Evolutionary conservation across 129 eudicot species (phyloP).

Genomic region (Pittosporum tobira): DNA sequence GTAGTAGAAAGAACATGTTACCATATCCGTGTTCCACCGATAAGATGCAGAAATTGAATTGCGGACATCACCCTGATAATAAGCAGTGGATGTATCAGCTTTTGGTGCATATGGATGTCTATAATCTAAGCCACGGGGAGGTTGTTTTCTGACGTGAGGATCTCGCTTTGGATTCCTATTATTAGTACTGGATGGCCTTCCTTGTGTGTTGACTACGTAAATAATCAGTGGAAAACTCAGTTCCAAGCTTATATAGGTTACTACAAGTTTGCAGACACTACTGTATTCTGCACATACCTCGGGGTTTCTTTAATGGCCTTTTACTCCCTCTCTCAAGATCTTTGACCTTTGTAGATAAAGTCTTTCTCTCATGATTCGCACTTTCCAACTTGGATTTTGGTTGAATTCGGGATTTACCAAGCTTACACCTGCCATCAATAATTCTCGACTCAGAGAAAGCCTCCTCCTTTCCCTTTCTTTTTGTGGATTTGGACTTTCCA

Average conservation of each 20-base stretch:
- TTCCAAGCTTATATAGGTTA: neutral
- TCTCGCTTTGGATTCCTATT: slow-evolving; percentile 19
- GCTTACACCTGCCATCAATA: slow-evolving; percentile 19
- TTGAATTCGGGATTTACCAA: slow-evolving; percentile 18
- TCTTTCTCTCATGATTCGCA: slow-evolving; percentile 24
- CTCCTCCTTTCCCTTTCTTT: slow-evolving; percentile 24
- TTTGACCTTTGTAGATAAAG: slow-evolving; percentile 6
- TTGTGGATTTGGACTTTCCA: slow-evolving; percentile 17
- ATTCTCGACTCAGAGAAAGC: slow-evolving; percentile 7
- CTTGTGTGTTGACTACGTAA: slow-evolving; percentile 24
- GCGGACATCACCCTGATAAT: slow-evolving; percentile 12
- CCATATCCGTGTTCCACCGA: slow-evolving; percentile 16
- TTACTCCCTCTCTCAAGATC: slow-evolving; percentile 19
- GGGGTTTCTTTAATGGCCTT: slow-evolving; percentile 28
- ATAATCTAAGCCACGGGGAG: slow-evolving; percentile 14
- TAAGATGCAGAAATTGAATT: slow-evolving; percentile 13
- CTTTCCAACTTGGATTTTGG: slow-evolving; percentile 19
- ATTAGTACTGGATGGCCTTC: slow-evolving; percentile 22
- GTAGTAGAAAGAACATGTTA: neutral
- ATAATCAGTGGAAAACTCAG: neutral
- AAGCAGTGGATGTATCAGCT: slow-evolving; percentile 16
- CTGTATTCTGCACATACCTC: slow-evolving; percentile 20
- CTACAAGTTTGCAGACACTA: neutral
- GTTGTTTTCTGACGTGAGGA: slow-evolving; percentile 16
- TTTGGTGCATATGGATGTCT: slow-evolving; percentile 17